Conservation (phyloP, 2,329 filamentous ascomycete genomes). For the Colletotrichum sp. region DNA sequence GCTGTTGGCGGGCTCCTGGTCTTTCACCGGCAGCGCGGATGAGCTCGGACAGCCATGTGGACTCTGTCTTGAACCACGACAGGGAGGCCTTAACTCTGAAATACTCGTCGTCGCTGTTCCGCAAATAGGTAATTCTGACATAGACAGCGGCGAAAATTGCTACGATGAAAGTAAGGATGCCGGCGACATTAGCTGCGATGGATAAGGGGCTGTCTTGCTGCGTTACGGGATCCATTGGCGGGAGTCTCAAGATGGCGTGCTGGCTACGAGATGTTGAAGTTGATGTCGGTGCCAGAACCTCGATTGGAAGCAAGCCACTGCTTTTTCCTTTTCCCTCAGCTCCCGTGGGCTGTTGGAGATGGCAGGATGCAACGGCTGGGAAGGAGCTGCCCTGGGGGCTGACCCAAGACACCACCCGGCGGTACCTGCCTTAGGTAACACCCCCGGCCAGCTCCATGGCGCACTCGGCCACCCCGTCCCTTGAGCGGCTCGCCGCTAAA, state of each 20-base stretch:
- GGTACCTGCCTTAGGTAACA: not conserved
- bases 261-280: not conserved
- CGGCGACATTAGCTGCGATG: constrained; percentile 46
- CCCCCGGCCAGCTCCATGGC: not conserved
- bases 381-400: not conserved
- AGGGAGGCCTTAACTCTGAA: constrained; percentile 51
- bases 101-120: constrained; percentile 51
- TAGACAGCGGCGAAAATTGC: constrained; percentile 49
- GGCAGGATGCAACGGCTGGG: not conserved
- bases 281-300: not conserved
- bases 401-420: not conserved
- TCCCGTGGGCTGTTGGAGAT: not conserved
- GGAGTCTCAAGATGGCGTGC: not conserved
- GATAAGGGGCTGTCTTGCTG: constrained; percentile 48
- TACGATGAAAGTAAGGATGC: constrained; percentile 53
- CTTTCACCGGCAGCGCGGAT: constrained; percentile 30
- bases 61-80: constrained; percentile 56
- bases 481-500: not conserved
- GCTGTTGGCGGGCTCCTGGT: not conserved
- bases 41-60: constrained; percentile 48
- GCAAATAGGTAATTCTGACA: constrained; percentile 48
- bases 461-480: not conserved
- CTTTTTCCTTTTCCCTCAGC: not conserved
- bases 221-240: constrained; percentile 4
- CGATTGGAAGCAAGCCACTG: not conserved